Evolutionary conservation across 1,139 yeast species (phyloP).

Genomic region (Yamadazyma pseudoaaseri): DNA sequence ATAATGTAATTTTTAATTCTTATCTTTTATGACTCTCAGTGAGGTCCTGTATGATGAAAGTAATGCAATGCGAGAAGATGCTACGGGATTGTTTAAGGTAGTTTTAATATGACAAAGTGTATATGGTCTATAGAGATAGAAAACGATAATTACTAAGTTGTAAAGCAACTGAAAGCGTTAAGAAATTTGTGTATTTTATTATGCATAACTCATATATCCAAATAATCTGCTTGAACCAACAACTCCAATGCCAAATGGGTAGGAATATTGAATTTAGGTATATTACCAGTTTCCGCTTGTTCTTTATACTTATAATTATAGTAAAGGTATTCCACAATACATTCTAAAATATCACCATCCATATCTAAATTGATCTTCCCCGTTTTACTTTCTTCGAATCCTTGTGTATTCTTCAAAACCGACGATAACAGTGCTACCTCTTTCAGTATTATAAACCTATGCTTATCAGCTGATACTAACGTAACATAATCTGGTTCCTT

Average conservation of each 20-base stretch:
- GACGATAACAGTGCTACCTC: slow-evolving; percentile 87
- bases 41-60: too few species aligned
- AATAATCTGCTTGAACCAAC: slow-evolving; percentile 86
- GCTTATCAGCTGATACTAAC: slow-evolving; percentile 74
- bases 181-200: too few species aligned
- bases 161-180: too few species aligned
- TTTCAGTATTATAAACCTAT: slow-evolving; percentile 59
- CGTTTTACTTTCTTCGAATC: slow-evolving; percentile 53
- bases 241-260: slow-evolving; percentile 92
- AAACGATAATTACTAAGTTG: too few species aligned
- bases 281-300: slow-evolving; percentile 51
- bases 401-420: slow-evolving; percentile 69
- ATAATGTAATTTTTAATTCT: too few species aligned
- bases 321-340: slow-evolving; percentile 82
- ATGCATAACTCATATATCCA: slow-evolving; percentile 66
- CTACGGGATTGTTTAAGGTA: too few species aligned
- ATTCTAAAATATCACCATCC: slow-evolving; percentile 71
- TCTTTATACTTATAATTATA: slow-evolving; percentile 72
- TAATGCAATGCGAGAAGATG: too few species aligned
- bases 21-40: too few species aligned
- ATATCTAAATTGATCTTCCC: slow-evolving; percentile 57
- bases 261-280: slow-evolving; percentile 87
- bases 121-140: too few species aligned
- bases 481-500: slow-evolving; percentile 46
- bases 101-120: too few species aligned